phyloP scores from a whole-genome alignment of 1,284 basidiomycete species.

The Sphagnurus paluster region DNA sequence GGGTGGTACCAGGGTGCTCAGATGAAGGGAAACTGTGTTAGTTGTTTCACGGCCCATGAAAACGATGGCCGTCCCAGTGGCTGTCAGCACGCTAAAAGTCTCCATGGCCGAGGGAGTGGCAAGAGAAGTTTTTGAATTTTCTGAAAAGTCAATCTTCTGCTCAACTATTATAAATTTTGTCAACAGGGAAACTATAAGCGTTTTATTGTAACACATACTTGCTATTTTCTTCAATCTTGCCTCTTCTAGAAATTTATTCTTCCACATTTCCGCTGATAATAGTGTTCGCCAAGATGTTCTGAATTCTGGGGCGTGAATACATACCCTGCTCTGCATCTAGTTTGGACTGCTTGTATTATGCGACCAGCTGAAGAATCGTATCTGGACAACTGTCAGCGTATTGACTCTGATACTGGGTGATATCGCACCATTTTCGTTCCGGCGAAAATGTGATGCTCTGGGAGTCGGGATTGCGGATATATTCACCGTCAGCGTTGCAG shows the following conservation, averaged over 20 bases:
- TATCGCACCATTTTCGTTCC: conserved; percentile 13
- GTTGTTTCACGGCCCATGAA: conserved; percentile 4
- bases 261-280: neutral
- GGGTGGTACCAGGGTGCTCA: neutral
- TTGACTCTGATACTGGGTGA: neutral
- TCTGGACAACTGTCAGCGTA: neutral
- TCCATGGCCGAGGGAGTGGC: neutral
- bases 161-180: neutral
- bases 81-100: conserved; percentile 9
- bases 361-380: conserved; percentile 14
- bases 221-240: conserved; percentile 10
- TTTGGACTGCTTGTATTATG: conserved; percentile 12
- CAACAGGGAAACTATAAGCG: neutral
- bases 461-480: conserved; percentile 11
- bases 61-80: conserved; percentile 8
- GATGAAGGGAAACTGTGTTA: conserved; percentile 3
- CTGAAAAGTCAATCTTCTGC: conserved; percentile 9
- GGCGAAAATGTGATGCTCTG: neutral
- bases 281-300: neutral
- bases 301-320: neutral
- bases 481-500: conserved; percentile 9
- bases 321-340: conserved; percentile 9
- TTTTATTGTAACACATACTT: neutral
- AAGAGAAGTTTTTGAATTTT: neutral
- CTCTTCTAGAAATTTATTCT: conserved; percentile 5